Conservation (phyloP, 2,329 filamentous ascomycete species). For the Apiospora koreana region DNA sequence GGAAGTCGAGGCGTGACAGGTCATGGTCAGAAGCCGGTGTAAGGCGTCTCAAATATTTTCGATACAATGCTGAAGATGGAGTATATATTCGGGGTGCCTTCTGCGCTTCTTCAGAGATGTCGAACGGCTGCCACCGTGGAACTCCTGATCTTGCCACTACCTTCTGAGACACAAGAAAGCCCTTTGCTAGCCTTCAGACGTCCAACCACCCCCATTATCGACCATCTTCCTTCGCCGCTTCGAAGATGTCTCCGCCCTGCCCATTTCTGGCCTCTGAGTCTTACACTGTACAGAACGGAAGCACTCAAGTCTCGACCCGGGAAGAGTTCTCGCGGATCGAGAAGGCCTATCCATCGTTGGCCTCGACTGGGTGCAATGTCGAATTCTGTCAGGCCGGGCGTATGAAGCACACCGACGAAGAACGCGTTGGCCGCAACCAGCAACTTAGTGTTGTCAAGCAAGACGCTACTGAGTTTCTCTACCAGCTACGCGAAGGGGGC, state of each 20-base stretch:
- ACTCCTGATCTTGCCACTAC: neutral
- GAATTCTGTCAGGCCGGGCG: slow-evolving; percentile 10
- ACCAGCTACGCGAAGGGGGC: neutral
- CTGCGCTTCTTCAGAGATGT: neutral
- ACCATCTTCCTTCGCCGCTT: neutral
- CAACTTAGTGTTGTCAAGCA: neutral
- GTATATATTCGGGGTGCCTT: neutral
- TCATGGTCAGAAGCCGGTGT: neutral
- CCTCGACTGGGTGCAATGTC: slow-evolving; percentile 7
- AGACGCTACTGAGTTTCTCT: slow-evolving; percentile 7
- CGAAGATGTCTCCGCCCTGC: neutral
- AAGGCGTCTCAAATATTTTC: neutral
- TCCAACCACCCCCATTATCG: neutral
- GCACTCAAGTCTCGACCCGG: neutral
- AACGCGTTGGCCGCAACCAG: slow-evolving; percentile 12
- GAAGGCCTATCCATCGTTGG: slow-evolving; percentile 6
- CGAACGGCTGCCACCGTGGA: neutral
- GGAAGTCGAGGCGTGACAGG: neutral
- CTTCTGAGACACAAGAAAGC: neutral
- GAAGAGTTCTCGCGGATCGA: slow-evolving; percentile 4
- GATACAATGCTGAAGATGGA: neutral
- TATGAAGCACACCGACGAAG: slow-evolving; percentile 13
- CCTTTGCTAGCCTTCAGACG: neutral
- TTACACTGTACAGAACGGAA: neutral
- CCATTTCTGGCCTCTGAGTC: neutral